These are phyloP conservation scores for Coemansia erecta DNA, from an alignment of 192 early-diverging fungal genomes.

Conservation along the genomic window DNA sequence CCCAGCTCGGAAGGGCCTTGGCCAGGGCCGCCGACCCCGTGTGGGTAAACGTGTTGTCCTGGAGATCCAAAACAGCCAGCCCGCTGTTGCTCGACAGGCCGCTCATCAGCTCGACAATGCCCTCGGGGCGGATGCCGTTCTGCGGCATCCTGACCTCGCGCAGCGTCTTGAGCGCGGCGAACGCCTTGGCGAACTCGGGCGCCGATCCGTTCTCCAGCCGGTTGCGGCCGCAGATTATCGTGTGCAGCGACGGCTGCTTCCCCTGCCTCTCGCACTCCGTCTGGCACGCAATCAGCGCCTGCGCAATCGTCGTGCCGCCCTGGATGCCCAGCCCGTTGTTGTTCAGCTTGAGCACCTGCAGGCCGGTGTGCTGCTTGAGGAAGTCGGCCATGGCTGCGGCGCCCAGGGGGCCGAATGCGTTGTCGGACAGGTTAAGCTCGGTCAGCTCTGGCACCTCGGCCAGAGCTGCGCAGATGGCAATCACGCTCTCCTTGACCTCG, in stretches of 20 bases:
- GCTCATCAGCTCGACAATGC: constrained; percentile 70
- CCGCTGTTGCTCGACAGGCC: constrained; percentile 66
- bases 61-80: constrained; percentile 80
- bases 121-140: constrained; percentile 96
- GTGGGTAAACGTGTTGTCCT: constrained; percentile 95
- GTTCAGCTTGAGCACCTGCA: constrained; percentile 87
- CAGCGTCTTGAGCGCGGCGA: constrained; percentile 72
- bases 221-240: constrained; percentile 89
- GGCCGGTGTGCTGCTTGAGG: constrained; percentile 72
- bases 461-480: constrained; percentile 80
- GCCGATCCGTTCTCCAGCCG: constrained; percentile 86
- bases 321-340: constrained; percentile 96
- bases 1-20: constrained; percentile 72
- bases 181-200: constrained; percentile 73
- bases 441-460: constrained; percentile 73
- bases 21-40: constrained; percentile 79
- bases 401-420: constrained; percentile 97
- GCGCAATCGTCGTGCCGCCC: constrained; percentile 83
- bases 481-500: constrained; percentile 83
- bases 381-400: constrained; percentile 85
- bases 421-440: constrained; percentile 88
- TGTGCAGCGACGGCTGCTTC: constrained; percentile 66
- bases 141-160: constrained; percentile 89
- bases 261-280: constrained; percentile 65
- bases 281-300: constrained; percentile 76